Percentiles rank a stretch among this genome's conserved stretches.
Evolutionary conservation across 305 asterid genomes (phyloP).

Genomic region (Striga hermonthica): DNA sequence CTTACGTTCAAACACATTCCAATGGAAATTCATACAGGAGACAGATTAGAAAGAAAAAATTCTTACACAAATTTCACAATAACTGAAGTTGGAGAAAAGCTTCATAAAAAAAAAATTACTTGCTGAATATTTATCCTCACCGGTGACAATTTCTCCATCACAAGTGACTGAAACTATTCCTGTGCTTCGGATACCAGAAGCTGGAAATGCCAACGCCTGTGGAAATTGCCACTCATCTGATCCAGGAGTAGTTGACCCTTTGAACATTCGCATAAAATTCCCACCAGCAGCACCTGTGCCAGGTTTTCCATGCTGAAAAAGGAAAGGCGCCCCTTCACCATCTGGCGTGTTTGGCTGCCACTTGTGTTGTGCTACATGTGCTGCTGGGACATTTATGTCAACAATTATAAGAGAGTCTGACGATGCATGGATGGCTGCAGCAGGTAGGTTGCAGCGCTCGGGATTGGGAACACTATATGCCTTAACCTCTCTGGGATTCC

Average conservation of each 20-base stretch:
- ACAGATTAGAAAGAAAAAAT: not conserved
- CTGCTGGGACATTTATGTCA: constrained; percentile 85
- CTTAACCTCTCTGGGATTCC: constrained; percentile 83
- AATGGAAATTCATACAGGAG: too few relatives aligned
- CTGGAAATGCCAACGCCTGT: constrained; percentile 75
- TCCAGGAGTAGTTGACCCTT: constrained; percentile 64
- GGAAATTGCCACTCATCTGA: constrained; percentile 87
- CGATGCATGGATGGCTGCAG: constrained; percentile 88
- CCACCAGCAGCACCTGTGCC: constrained; percentile 73
- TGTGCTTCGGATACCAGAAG: constrained; percentile 78
- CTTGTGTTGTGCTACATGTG: constrained; percentile 88
- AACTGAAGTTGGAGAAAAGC: constrained; percentile 2
- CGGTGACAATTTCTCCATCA: constrained; percentile 89
- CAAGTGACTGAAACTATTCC: constrained; percentile 73
- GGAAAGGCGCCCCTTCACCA: constrained; percentile 95
- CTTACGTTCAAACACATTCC: too few relatives aligned
- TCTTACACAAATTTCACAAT: constrained; percentile 11
- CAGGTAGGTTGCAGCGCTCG: constrained; percentile 98
- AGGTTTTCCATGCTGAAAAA: constrained; percentile 88
- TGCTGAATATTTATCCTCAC: constrained; percentile 40
- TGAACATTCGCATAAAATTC: constrained; percentile 95
- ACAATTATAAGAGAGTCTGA: constrained; percentile 82
- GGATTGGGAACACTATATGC: constrained; percentile 79
- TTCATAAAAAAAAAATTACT: constrained; percentile 16
- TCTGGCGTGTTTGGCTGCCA: constrained; percentile 99